Conservation (phyloP, 2,329 filamentous ascomycete genomes). For the Parastagonospora nodorum region DNA sequence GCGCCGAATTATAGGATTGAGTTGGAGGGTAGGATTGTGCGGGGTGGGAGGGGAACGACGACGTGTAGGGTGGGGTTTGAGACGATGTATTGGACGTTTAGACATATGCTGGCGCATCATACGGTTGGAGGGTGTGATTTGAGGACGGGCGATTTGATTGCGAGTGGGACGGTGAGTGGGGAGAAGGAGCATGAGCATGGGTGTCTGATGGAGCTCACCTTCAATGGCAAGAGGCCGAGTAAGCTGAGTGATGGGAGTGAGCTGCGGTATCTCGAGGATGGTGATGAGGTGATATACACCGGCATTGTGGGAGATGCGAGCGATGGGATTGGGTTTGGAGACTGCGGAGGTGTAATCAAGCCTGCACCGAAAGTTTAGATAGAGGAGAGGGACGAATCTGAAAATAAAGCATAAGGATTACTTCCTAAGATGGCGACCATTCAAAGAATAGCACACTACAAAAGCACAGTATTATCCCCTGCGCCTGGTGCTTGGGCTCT, state of each 20-base stretch:
- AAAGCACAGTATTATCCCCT: constrained; percentile 54
- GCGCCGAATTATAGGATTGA: constrained; percentile 32
- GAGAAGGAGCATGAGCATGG: constrained; percentile 45
- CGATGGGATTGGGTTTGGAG: constrained; percentile 48
- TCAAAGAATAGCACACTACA: background rate
- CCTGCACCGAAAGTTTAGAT: constrained; percentile 23
- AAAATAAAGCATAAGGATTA: background rate
- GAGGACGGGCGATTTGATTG: constrained; percentile 50
- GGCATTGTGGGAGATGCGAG: constrained; percentile 42
- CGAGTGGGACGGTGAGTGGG: constrained; percentile 53
- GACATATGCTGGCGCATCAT: constrained; percentile 53
- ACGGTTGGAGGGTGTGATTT: constrained; percentile 50
- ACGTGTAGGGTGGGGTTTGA: constrained; percentile 41
- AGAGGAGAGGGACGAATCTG: background rate
- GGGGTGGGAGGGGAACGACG: constrained; percentile 21
- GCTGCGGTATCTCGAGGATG: constrained; percentile 49
- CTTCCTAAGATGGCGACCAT: background rate
- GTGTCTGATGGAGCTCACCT: constrained; percentile 50
- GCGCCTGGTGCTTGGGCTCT: constrained; percentile 61
- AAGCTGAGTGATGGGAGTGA: constrained; percentile 37
- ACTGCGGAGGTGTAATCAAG: constrained; percentile 44
- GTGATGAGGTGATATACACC: constrained; percentile 46
- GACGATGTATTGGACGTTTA: constrained; percentile 54
- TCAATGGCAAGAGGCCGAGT: constrained; percentile 40
- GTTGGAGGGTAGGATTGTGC: constrained; percentile 25